Evolutionary conservation across 225 moss, liverwort and hornwort species (phyloP).

Genomic region (Thuidium tamariscinum): DNA sequence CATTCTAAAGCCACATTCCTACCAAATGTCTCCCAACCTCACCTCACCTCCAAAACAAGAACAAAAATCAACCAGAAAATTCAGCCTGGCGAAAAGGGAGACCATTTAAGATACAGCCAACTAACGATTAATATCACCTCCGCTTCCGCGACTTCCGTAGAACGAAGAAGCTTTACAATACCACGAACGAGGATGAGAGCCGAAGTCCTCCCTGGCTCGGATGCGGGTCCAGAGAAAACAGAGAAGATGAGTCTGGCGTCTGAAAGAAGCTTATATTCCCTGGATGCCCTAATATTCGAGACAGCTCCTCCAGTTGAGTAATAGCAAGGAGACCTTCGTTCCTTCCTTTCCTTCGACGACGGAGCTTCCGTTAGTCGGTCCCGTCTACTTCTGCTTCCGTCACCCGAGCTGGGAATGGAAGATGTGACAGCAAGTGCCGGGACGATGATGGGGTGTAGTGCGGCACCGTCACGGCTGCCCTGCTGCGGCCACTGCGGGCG

Average conservation of each 20-base stretch:
- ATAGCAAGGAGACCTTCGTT: neutral
- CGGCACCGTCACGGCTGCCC: neutral
- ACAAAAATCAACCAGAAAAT: neutral
- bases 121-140: neutral
- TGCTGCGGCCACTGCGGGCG: neutral
- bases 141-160: neutral
- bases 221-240: neutral
- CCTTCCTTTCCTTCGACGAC: neutral
- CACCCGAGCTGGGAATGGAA: neutral
- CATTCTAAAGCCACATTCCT: neutral
- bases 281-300: constrained; percentile 8
- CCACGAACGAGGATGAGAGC: neutral
- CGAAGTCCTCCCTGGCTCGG: neutral
- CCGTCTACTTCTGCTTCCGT: neutral
- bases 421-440: neutral
- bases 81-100: neutral
- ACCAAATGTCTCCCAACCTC: neutral
- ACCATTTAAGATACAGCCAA: too few species aligned
- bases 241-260: neutral
- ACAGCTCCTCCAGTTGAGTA: neutral
- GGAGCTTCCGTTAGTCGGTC: neutral
- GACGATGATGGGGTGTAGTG: neutral
- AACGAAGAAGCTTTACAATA: neutral
- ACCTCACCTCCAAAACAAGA: neutral
- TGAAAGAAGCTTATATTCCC: neutral